A percentile compares a stretch with the other conserved stretches of the same genome.
These are phyloP conservation scores for Ophiostoma populinum DNA, from an alignment of 2,329 filamentous ascomycete species.

Conservation along the genomic window DNA sequence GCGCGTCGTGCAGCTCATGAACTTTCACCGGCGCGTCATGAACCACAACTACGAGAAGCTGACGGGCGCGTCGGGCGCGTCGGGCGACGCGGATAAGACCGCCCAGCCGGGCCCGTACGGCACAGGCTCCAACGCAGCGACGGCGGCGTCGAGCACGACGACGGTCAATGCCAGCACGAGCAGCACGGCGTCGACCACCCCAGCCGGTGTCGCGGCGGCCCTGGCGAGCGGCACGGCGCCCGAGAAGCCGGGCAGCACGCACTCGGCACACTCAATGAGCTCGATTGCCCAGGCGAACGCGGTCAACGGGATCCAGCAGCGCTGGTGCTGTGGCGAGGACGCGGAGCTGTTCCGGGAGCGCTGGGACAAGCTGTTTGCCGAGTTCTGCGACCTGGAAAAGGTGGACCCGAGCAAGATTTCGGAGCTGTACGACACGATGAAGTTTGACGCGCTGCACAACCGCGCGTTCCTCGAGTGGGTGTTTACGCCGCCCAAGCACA, in stretches of 20 bases:
- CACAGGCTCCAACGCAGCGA: not conserved
- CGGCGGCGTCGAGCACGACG: not conserved
- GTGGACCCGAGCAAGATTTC: constrained; percentile 98
- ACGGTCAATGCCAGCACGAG: not conserved
- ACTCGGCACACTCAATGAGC: constrained; percentile 23
- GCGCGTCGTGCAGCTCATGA: constrained; percentile 89
- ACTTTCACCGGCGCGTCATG: constrained; percentile 92
- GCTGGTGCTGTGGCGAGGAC: constrained; percentile 96
- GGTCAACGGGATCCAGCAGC: constrained; percentile 58
- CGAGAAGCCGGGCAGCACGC: constrained; percentile 12
- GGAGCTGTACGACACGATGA: constrained; percentile 98
- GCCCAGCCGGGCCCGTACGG: not conserved
- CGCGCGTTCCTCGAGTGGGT: constrained; percentile 94
- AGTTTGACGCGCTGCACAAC: constrained; percentile 95
- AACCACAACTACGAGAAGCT: constrained; percentile 79
- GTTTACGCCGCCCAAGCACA: constrained; percentile 69
- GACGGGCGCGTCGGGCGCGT: constrained; percentile 25
- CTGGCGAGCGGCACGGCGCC: not conserved
- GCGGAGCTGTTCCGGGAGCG: constrained; percentile 86
- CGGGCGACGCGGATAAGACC: not conserved
- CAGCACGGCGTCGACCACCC: not conserved
- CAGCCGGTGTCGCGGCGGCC: not conserved
- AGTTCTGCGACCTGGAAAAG: constrained; percentile 94
- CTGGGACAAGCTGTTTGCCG: constrained; percentile 95
- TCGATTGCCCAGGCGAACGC: constrained; percentile 37